phyloP scores from a whole-genome alignment of 2,329 filamentous ascomycete genomes.

The Cercospora sesami region DNA sequence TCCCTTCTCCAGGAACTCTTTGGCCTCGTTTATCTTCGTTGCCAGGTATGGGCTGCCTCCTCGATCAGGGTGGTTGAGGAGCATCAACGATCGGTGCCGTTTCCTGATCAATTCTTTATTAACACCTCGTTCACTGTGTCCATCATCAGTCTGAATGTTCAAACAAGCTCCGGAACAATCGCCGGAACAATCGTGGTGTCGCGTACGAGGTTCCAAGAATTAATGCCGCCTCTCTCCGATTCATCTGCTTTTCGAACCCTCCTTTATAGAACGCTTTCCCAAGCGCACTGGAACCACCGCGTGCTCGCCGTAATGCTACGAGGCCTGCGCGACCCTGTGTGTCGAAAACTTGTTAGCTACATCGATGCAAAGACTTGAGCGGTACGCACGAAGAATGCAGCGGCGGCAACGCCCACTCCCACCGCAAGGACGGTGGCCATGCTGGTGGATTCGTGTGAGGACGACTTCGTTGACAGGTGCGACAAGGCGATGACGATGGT shows the following conservation, averaged over 20 bases:
- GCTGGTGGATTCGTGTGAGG: not conserved
- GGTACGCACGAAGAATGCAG: conserved; percentile 63
- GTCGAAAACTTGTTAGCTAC: conserved; percentile 19
- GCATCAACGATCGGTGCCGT: conserved; percentile 92
- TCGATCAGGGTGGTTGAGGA: conserved; percentile 95
- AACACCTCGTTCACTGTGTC: conserved; percentile 72
- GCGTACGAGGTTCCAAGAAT: conserved; percentile 86
- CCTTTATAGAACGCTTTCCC: conserved; percentile 97
- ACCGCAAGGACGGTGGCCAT: conserved; percentile 64
- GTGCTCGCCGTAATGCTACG: conserved; percentile 80
- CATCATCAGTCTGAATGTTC: not conserved
- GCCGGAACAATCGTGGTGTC: not conserved
- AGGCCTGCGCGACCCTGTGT: conserved; percentile 83
- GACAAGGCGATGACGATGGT: not conserved
- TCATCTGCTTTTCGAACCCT: conserved; percentile 97
- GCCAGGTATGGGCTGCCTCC: conserved; percentile 95
- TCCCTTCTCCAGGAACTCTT: conserved; percentile 85
- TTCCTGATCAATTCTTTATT: conserved; percentile 94
- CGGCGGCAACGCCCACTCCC: conserved; percentile 62
- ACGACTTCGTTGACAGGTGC: not conserved
- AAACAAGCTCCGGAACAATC: not conserved
- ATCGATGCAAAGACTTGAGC: not conserved
- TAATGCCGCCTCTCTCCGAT: conserved; percentile 80
- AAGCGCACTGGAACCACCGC: conserved; percentile 70
- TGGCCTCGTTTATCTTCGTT: conserved; percentile 98